Conservation (phyloP, 2,329 filamentous ascomycete species). For the Fusarium verticillioides region DNA sequence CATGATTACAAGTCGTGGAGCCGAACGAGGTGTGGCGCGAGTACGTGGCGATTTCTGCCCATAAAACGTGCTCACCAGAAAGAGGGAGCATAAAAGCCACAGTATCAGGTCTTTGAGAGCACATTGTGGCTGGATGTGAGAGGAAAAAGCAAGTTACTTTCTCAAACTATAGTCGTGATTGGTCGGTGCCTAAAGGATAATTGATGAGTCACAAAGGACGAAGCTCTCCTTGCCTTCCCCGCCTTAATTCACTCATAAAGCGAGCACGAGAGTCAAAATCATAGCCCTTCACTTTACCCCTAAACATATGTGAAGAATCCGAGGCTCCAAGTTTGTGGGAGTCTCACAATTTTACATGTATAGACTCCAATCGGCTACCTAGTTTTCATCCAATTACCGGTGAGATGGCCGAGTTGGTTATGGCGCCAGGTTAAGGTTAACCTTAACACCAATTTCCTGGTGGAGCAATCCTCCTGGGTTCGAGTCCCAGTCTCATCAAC, state of each 20-base stretch:
- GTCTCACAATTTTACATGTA: rapidly evolving
- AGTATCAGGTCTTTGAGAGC: rapidly evolving
- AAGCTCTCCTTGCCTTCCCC: too few species aligned
- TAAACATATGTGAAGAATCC: background rate
- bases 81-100: rapidly evolving
- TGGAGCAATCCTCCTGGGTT: constrained; percentile 38
- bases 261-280: rapidly evolving
- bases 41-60: rapidly evolving
- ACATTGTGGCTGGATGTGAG: background rate
- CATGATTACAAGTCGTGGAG: too few species aligned
- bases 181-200: background rate
- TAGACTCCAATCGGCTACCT: rapidly evolving
- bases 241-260: rapidly evolving
- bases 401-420: constrained; percentile 38
- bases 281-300: background rate
- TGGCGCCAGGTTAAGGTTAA: constrained; percentile 36
- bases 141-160: background rate
- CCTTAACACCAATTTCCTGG: constrained; percentile 32
- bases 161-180: background rate
- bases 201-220: background rate
- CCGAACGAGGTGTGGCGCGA: background rate
- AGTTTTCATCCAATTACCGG: background rate
- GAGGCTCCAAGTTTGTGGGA: background rate
- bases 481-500: constrained; percentile 36
- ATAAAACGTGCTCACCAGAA: background rate